Conservation (phyloP, 768 basidiomycete species). For the Pleurotus cornucopiae region DNA sequence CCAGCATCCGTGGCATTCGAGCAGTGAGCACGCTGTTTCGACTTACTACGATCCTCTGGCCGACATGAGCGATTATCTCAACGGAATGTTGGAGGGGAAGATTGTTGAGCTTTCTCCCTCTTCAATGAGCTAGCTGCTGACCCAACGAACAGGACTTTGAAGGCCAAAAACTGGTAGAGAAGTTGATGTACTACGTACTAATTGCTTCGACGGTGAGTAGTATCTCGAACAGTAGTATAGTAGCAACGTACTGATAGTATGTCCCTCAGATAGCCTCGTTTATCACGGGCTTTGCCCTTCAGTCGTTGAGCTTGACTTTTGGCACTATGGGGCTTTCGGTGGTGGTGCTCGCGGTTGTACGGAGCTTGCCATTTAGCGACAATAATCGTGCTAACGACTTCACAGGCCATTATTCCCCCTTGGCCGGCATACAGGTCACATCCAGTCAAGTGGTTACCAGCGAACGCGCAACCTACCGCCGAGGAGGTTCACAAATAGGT, state of each 20-base stretch:
- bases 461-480: too few relatives aligned
- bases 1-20: not conserved
- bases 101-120: not conserved
- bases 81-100: slow-evolving; percentile 7
- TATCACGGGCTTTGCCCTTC: slow-evolving; percentile 49
- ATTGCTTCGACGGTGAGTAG: slow-evolving; percentile 9
- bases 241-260: not conserved
- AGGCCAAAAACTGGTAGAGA: slow-evolving; percentile 10
- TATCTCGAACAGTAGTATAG: not conserved
- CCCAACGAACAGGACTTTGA: slow-evolving; percentile 2
- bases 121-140: not conserved
- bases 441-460: too few relatives aligned
- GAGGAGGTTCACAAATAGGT: too few relatives aligned
- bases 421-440: slow-evolving; percentile 59
- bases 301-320: slow-evolving; percentile 54
- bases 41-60: too few relatives aligned
- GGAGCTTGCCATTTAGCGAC: slow-evolving; percentile 12
- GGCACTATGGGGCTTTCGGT: slow-evolving; percentile 38
- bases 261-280: slow-evolving; percentile 47
- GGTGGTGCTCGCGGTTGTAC: slow-evolving; percentile 37
- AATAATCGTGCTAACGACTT: not conserved
- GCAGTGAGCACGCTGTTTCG: too few relatives aligned
- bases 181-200: slow-evolving; percentile 1
- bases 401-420: slow-evolving; percentile 60
- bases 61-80: not conserved